Evolutionary conservation across 1,284 basidiomycete species (phyloP), one percentile per base, ranked within the genome.

Genomic region (Sutorius eximius): DNA sequence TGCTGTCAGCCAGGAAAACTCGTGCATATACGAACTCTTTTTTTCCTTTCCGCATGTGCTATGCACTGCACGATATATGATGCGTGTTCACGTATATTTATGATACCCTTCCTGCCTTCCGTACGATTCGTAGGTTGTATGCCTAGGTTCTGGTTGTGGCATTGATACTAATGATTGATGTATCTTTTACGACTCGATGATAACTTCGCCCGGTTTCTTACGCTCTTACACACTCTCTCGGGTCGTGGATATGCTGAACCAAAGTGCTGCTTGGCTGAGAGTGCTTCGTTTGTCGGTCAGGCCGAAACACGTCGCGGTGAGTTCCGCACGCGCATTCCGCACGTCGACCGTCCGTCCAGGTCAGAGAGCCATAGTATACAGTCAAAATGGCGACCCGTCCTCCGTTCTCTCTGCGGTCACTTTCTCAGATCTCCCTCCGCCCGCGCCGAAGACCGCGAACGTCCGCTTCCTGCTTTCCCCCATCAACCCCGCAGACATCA

Each of bases 401-500:
- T 66, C 79, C 22, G 87, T 89, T 33, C 74, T 93, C 45, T 71
- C 71, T 10, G 75, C 78, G 2, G 58, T 80, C 41, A 78, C 80
- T 3, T 85, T 82, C 61, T 80, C 81, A 1, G 57, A 75, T 2
- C 75, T 88, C 3, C 74, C 82, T 13, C 65, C 78, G 0, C 85
- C 87, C 2, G 63, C 75, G 13, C 74, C 81, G 10, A 73, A 77
- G 46, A 80, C 85, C 6, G 70, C 87, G 37, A 87, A 89, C 63
- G 68, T 93, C 62, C 78, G 78, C 58, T 85, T 87, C 66, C 71
- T 86, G n/a, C 78, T 91, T n/a, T 79, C 87, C 2, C 88, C 91
- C 5, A 82, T 93, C 52, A 93, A 93, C 66, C 90, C 90, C 2
- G 82, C 89, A 10, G 91, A 93, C 60, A 70, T 89, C 61, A 93